Base-by-base conservation (phyloP, 139 green algal species). In the Micractinium conductrix region DNA sequence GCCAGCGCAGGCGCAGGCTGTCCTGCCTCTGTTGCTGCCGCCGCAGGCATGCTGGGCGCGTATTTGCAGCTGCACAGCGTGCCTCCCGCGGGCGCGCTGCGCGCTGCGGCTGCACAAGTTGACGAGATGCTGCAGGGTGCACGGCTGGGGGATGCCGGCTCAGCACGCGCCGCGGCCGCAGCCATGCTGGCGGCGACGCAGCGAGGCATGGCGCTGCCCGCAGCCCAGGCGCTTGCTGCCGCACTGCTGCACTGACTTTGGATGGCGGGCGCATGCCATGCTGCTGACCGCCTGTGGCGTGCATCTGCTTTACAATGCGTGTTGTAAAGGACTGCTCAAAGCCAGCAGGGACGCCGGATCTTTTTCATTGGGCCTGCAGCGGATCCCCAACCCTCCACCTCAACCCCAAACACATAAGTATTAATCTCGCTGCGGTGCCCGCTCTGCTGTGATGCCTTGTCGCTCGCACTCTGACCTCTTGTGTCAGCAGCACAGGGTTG, bases 11-110 rank as follows among this genome's bases (percentile, higher is more conserved):
- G 53, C 6, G 10, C 19, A 19, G 48, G 48, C 12, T 58, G n/a
- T n/a, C n/a, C n/a, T n/a, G n/a, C 48, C 10, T 30, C 21, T 37
- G 42, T 28, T 30, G 71, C 44, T 62, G 72, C 28, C 50, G 38
- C 53, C 14, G 35, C 75, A 21, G 76, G 62, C n/a, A 17, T 75
- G 78, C 60, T 83, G 42, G 78, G 78, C 43, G 42, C 78, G 2
- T 83, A 65, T 30, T 62, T 83, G 28, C 78, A 83, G 78, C 40
- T 83, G 78, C 62, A 74, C 43, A 33, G 43, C n/a, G 78, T 83
- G 43, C 78, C 78, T 1, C 22, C 62, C 10, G 30, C 62, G 30
- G 40, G 5, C 0, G 19, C 28, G 42, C 78, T 83, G 78, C 78
- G 48, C 42, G 19, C 38, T 42, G 10, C 65, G 22, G 78, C 62